Conservation (phyloP, 2,329 filamentous ascomycete species). For the Ophiosphaerella herpotricha region DNA sequence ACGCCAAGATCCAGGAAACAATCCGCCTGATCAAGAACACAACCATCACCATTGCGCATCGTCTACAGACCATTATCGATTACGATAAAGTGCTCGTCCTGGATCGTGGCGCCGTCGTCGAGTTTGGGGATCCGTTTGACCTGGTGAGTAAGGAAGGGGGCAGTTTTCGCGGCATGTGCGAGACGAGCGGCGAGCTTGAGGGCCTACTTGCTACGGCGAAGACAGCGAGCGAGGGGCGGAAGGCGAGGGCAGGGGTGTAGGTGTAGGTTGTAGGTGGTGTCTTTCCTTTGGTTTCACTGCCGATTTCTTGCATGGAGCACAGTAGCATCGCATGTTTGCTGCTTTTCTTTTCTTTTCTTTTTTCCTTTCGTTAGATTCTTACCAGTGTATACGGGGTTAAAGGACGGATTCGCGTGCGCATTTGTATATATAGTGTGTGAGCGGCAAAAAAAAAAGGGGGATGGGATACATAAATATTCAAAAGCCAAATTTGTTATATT, state of each 20-base stretch:
- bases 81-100: conserved; percentile 97
- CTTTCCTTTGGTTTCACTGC: not conserved
- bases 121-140: conserved; percentile 88
- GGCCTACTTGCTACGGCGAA: conserved; percentile 60
- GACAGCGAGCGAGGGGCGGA: conserved; percentile 45
- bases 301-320: not conserved
- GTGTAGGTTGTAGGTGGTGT: not conserved
- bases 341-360: no score
- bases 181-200: conserved; percentile 66
- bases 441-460: no score
- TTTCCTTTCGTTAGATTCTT: no score
- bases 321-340: not conserved
- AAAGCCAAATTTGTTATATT: no score
- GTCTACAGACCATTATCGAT: conserved; percentile 94
- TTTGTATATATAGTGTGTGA: no score
- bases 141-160: conserved; percentile 67
- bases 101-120: conserved; percentile 83
- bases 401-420: no score
- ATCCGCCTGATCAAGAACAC: conserved; percentile 91
- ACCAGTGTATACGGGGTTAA: no score
- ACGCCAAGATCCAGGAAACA: conserved; percentile 94
- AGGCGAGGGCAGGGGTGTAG: not conserved
- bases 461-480: no score
- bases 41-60: conserved; percentile 94
- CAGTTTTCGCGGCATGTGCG: conserved; percentile 69